Conservation (phyloP, 768 basidiomycete species). For the Mycena alexandri region DNA sequence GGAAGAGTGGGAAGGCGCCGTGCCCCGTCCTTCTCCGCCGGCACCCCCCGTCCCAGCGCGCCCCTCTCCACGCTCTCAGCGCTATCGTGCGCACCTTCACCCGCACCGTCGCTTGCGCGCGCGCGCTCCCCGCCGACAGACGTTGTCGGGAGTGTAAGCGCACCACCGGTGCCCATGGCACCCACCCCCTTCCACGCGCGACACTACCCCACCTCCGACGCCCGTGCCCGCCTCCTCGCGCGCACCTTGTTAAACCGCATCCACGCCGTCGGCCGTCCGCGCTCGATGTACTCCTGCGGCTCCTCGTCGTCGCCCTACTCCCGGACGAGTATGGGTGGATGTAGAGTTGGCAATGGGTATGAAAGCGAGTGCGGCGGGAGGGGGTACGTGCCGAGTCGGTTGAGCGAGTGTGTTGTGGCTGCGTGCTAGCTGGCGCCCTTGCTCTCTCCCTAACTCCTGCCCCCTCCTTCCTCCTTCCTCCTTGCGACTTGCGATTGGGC, state of each 20-base stretch:
- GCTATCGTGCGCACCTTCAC: not conserved
- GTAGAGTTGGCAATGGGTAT: constrained; percentile 8
- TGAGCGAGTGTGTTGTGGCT: constrained; percentile 29
- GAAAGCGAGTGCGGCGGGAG: constrained; percentile 28
- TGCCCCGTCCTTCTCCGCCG: constrained; percentile 36
- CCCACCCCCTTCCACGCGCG: constrained; percentile 36
- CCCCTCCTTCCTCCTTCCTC: too few species aligned
- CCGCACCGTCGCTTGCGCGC: too few species aligned
- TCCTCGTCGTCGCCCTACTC: constrained; percentile 1
- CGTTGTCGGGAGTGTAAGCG: not conserved
- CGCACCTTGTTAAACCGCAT: constrained; percentile 36
- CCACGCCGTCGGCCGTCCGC: constrained; percentile 38
- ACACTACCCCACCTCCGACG: constrained; percentile 39
- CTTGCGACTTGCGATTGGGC: too few species aligned
- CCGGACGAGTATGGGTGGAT: too few species aligned
- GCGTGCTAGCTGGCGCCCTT: constrained; percentile 7
- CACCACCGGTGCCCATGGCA: constrained; percentile 9
- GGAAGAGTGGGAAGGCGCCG: constrained; percentile 20
- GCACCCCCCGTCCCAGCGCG: constrained; percentile 15
- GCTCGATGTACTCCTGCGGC: not conserved
- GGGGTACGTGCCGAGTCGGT: constrained; percentile 31
- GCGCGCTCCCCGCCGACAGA: not conserved
- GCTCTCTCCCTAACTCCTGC: too few species aligned
- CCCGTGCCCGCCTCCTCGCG: constrained; percentile 36
- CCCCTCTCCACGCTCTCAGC: constrained; percentile 4